Percentiles rank a stretch among this genome's conserved stretches.
Conservation (phyloP, 2,329 filamentous ascomycete genomes). For the Cryphonectria parasitica region DNA sequence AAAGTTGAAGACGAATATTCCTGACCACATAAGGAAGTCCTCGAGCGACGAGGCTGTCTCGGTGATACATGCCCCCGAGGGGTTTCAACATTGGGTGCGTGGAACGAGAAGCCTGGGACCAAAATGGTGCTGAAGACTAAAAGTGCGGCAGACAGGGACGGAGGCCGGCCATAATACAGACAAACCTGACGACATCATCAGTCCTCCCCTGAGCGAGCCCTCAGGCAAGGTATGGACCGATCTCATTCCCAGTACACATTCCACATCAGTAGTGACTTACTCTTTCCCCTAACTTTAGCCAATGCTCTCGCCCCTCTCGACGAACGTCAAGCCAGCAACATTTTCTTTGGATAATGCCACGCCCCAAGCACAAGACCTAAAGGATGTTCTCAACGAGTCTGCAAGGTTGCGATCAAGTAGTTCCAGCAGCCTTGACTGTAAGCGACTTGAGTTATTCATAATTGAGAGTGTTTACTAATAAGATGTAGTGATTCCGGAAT, state of each 20-base stretch:
- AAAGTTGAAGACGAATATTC: conserved; percentile 60
- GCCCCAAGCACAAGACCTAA: conserved; percentile 79
- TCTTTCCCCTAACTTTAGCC: conserved; percentile 47
- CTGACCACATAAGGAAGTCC: conserved; percentile 59
- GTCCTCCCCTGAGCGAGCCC: conserved; percentile 41
- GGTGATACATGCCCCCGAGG: conserved; percentile 87
- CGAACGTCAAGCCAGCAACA: conserved; percentile 67
- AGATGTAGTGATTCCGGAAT: conserved; percentile 55
- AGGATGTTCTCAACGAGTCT: conserved; percentile 67
- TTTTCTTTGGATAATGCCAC: conserved; percentile 74
- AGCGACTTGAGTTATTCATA: conserved; percentile 33
- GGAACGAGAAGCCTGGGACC: conserved; percentile 6
- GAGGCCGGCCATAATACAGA: conserved; percentile 31
- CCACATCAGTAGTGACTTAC: neutral
- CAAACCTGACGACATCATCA: conserved; percentile 41
- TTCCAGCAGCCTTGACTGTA: conserved; percentile 79
- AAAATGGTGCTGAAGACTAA: conserved; percentile 29
- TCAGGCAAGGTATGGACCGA: conserved; percentile 41
- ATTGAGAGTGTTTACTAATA: conserved; percentile 34
- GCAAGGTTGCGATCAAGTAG: conserved; percentile 66
- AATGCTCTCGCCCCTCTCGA: conserved; percentile 73
- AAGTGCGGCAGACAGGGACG: conserved; percentile 44
- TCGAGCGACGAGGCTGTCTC: conserved; percentile 81
- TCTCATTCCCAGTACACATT: neutral
- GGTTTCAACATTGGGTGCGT: conserved; percentile 78